Evolutionary conservation across 2,329 filamentous ascomycete species (phyloP), one percentile per base, ranked within the genome.

Genomic region (Cryphonectria naterciae): DNA sequence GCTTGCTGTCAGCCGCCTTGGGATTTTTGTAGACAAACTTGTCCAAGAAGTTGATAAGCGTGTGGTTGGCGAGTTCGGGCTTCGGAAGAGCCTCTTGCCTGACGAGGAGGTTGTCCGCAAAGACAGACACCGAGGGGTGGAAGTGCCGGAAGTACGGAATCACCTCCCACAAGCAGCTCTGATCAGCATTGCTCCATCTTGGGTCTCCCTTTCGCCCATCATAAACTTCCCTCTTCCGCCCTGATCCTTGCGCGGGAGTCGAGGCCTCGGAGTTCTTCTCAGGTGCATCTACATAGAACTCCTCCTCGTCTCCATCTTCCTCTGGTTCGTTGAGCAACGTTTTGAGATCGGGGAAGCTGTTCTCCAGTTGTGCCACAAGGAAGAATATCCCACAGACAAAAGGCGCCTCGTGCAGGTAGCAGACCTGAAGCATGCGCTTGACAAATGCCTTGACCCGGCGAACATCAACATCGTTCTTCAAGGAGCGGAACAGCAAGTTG

Each of bases 11-110:
- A 22, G 87, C 87, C 4, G 90, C 85, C 85, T 97, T 97, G 73
- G 95, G 91, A 76, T 96, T 97, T 75, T 93, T 92, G 86, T 98
- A 99, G n/a, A 97, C 94, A 80, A 99, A 99, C 76, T 97, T 95
- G 82, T 99, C 96, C 70, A 99, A 86, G 86, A 99, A 99, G 80
- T 97, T 92, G 77, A 96, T 96, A 65, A 99, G 87, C 1, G 93
- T 96, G 80, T 98, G 95, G 70, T 94, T 91, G 22, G 93, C 91
- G 67, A 98, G 86, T 76, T 99, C 96, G 0, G 96, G 95, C 81
- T 98, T 98, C 73, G 93, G 89, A 72, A 93, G 91, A 80, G 93
- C 90, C 67, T 89, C 87, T 74, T 91, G 87, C 71, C 90, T 88
- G 65, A 87, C 85, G 11, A 97, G 81, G 54, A 98, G 83, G 70